Evolutionary conservation across 2,329 filamentous ascomycete species (phyloP).

Genomic region (Neofusicoccum sp.): DNA sequence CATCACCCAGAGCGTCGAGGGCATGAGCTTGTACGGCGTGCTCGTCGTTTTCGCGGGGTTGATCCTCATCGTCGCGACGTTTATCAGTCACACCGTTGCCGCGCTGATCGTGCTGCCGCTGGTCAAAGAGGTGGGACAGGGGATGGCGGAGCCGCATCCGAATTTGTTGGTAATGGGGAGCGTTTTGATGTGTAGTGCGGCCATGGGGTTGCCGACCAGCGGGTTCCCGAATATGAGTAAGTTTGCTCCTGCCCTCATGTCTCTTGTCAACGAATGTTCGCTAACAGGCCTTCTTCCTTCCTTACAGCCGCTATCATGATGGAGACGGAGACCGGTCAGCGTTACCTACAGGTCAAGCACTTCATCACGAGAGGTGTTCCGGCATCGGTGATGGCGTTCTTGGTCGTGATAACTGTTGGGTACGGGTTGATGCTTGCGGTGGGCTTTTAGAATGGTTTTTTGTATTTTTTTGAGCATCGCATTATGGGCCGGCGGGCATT

Average conservation of each 20-base stretch:
- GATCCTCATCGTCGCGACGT: constrained; percentile 91
- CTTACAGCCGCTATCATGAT: constrained; percentile 88
- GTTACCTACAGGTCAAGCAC: constrained; percentile 88
- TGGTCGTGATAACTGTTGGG: constrained; percentile 81
- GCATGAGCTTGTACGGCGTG: constrained; percentile 75
- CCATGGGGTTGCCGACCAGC: constrained; percentile 92
- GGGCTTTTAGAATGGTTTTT: constrained; percentile 55
- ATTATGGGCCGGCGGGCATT: neutral
- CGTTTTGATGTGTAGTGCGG: constrained; percentile 95
- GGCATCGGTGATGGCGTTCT: constrained; percentile 75
- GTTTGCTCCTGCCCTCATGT: constrained; percentile 41
- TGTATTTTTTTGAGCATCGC: neutral
- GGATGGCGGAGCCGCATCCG: constrained; percentile 86
- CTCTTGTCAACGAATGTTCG: neutral
- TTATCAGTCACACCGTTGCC: constrained; percentile 96
- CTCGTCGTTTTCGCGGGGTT: constrained; percentile 79
- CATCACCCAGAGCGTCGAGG: constrained; percentile 72
- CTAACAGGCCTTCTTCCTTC: neutral
- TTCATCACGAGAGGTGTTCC: constrained; percentile 94
- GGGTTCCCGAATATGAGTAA: constrained; percentile 99
- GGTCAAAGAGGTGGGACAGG: constrained; percentile 78
- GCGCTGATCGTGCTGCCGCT: constrained; percentile 92
- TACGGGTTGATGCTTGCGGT: constrained; percentile 85
- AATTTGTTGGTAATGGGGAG: constrained; percentile 94
- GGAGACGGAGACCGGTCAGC: constrained; percentile 81